A percentile compares a stretch with the other conserved stretches of the same genome.
Conservation (phyloP, 148 eudicot species). For the Fagopyrum homotropicum region DNA sequence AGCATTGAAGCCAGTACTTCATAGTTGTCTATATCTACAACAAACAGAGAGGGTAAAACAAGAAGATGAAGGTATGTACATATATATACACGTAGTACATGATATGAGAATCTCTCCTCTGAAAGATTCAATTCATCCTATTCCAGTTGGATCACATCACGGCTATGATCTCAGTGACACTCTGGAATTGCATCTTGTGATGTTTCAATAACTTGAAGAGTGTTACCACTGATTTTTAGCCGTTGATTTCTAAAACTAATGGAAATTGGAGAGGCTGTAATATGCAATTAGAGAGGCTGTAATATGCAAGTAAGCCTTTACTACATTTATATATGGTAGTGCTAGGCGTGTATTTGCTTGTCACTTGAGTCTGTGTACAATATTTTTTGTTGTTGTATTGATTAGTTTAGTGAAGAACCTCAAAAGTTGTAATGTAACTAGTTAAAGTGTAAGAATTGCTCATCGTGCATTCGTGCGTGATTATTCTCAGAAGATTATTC, state of each 20-base stretch:
- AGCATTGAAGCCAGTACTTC: slow-evolving; percentile 42
- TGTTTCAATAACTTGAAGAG: neutral
- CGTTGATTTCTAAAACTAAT: neutral
- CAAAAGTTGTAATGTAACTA: neutral
- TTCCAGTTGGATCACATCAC: neutral
- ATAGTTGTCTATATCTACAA: slow-evolving; percentile 1
- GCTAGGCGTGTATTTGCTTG: neutral
- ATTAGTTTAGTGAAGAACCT: neutral
- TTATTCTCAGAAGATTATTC: no score
- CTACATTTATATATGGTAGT: neutral
- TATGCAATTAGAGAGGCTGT: no score
- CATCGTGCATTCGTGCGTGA: no score
- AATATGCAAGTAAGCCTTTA: no score
- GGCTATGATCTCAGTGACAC: no score
- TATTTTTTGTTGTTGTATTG: neutral
- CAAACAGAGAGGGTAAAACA: neutral
- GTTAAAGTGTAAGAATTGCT: neutral
- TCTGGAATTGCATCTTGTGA: no score
- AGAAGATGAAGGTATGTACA: neutral
- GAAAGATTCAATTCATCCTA: neutral
- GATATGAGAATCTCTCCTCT: neutral
- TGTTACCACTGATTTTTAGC: neutral
- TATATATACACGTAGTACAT: neutral
- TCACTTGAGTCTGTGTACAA: neutral
- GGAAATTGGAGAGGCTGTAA: neutral